Conservation (phyloP, 83 land plant genomes). For the Picea mariana region DNA sequence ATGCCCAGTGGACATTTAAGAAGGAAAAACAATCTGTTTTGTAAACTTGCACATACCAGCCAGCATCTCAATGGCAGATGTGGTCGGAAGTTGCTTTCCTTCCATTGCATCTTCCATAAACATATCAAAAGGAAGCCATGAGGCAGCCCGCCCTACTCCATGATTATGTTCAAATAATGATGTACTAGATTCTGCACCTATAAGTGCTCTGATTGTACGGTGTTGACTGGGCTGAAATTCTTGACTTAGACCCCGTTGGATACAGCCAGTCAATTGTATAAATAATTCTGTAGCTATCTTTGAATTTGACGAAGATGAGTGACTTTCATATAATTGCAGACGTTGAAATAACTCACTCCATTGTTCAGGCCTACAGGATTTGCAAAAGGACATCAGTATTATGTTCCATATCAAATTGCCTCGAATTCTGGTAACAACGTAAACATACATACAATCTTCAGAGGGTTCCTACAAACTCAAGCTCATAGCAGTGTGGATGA, state of each 20-base stretch:
- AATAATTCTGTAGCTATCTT: slow-evolving; percentile 17
- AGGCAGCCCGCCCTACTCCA: slow-evolving; percentile 48
- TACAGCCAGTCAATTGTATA: slow-evolving; percentile 26
- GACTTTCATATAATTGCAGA: slow-evolving; percentile 34
- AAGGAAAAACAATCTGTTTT: background rate
- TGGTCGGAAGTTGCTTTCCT: slow-evolving; percentile 58
- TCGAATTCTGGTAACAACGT: too few species aligned
- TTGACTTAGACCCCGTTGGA: slow-evolving; percentile 29
- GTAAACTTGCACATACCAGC: slow-evolving; percentile 44
- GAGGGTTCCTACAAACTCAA: too few species aligned
- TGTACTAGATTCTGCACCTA: slow-evolving; percentile 35
- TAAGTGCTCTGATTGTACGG: slow-evolving; percentile 40
- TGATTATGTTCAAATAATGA: slow-evolving; percentile 32
- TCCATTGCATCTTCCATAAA: slow-evolving; percentile 87
- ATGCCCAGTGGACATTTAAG: background rate
- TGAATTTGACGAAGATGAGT: slow-evolving; percentile 24
- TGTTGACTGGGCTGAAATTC: slow-evolving; percentile 31
- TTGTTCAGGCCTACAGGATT: slow-evolving; percentile 43
- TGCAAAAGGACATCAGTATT: background rate
- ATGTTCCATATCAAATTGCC: background rate
- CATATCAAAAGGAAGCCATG: slow-evolving; percentile 84
- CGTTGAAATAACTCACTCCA: slow-evolving; percentile 44
- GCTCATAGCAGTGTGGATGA: too few species aligned
- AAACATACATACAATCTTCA: too few species aligned
- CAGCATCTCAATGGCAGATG: slow-evolving; percentile 64